These are phyloP conservation scores for Harrya chromipes DNA, from an alignment of 768 basidiomycete species.

Conservation along the genomic window DNA sequence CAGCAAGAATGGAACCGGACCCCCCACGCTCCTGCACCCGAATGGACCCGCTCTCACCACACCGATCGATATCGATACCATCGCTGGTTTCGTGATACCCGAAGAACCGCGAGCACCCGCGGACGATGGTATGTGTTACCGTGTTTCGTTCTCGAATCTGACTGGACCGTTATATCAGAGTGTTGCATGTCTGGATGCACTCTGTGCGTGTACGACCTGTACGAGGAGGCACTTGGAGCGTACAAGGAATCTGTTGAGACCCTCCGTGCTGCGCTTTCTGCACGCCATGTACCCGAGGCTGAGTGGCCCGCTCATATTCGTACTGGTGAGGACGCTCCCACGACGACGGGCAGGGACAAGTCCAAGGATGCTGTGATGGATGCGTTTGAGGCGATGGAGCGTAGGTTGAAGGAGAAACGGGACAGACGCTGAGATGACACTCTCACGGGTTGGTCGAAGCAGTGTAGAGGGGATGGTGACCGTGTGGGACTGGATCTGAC, in stretches of 20 bases:
- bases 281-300: slow-evolving; percentile 46
- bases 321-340: background rate
- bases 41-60: background rate
- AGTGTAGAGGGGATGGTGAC: background rate
- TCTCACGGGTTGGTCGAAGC: background rate
- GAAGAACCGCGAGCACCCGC: slow-evolving; percentile 58
- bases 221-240: slow-evolving; percentile 65
- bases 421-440: slow-evolving; percentile 33
- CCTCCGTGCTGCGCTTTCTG: slow-evolving; percentile 49
- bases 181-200: slow-evolving; percentile 97
- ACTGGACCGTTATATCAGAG: slow-evolving; percentile 41
- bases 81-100: slow-evolving; percentile 46
- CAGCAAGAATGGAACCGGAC: slow-evolving; percentile 39
- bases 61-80: slow-evolving; percentile 4
- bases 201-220: slow-evolving; percentile 86
- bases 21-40: slow-evolving; percentile 14
- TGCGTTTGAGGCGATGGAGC: slow-evolving; percentile 75
- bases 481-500: slow-evolving; percentile 30
- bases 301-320: slow-evolving; percentile 67
- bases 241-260: slow-evolving; percentile 56
- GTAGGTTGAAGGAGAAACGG: slow-evolving; percentile 48
- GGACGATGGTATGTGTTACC: slow-evolving; percentile 53
- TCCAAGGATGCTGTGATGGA: slow-evolving; percentile 41
- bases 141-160: too few species aligned
- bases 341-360: slow-evolving; percentile 1